phyloP scores from a whole-genome alignment of 257 asterid genomes.

The Penstemon eatonii region DNA sequence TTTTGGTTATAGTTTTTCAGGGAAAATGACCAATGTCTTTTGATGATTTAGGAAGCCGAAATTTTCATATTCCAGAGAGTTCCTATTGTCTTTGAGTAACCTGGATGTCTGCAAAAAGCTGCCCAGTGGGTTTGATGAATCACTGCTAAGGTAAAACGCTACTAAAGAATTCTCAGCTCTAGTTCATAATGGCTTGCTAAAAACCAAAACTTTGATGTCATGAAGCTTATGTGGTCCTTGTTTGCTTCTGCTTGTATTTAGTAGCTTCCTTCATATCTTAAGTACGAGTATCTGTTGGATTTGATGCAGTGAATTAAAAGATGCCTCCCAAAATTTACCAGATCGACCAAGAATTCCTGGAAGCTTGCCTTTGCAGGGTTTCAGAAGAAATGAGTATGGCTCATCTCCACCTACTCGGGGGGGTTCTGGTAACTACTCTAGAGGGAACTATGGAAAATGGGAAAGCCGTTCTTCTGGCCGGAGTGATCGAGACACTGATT shows the following conservation, averaged over 20 bases:
- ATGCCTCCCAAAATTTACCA: constrained; percentile 45
- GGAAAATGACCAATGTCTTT: constrained; percentile 23
- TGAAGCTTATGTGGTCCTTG: constrained; percentile 8
- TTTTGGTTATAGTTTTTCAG: background rate
- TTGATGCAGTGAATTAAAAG: constrained; percentile 65
- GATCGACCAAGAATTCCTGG: constrained; percentile 64
- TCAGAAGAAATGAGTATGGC: constrained; percentile 58
- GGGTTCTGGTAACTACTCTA: constrained; percentile 47
- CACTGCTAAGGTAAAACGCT: constrained; percentile 51
- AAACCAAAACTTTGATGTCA: background rate
- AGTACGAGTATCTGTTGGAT: constrained; percentile 30
- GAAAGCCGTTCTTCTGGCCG: constrained; percentile 67
- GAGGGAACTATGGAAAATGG: constrained; percentile 69
- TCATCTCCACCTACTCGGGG: constrained; percentile 83
- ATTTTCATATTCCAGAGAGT: constrained; percentile 61
- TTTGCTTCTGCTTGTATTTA: constrained; percentile 22
- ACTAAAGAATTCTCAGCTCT: constrained; percentile 10
- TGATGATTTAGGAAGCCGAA: constrained; percentile 59
- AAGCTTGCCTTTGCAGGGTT: constrained; percentile 48
- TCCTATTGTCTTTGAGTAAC: constrained; percentile 59
- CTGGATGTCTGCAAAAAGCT: constrained; percentile 75
- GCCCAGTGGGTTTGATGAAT: constrained; percentile 61
- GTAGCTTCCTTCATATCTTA: constrained; percentile 19
- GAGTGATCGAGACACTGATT: constrained; percentile 73
- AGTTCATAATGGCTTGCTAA: background rate